phyloP scores from a whole-genome alignment of 306 rosid species.

The Urtica urens region DNA sequence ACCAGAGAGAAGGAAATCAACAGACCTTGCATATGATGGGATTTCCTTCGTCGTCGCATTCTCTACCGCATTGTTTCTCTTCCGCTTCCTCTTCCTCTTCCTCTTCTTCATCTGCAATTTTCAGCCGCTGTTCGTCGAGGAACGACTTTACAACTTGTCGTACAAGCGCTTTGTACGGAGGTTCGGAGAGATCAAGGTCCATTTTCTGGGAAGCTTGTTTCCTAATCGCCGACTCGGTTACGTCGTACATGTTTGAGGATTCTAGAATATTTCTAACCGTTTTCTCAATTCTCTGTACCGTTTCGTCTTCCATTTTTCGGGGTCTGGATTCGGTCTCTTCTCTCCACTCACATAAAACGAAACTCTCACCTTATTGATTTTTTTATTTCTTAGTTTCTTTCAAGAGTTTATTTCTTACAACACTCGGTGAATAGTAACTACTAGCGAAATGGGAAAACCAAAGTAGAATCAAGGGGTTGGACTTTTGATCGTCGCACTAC shows the following conservation, averaged over 20 bases:
- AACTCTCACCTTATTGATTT: too few relatives aligned
- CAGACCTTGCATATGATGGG: slow-evolving; percentile 70
- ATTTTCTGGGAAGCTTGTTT: slow-evolving; percentile 56
- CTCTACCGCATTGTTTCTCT: slow-evolving; percentile 15
- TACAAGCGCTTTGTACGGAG: slow-evolving; percentile 52
- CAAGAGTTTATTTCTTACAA: too few relatives aligned
- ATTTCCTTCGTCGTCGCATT: slow-evolving; percentile 64
- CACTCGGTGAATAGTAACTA: too few relatives aligned
- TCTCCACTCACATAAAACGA: too few relatives aligned
- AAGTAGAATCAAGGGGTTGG: too few relatives aligned
- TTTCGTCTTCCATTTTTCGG: slow-evolving; percentile 45
- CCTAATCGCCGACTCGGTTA: slow-evolving; percentile 71
- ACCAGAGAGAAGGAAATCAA: slow-evolving; percentile 1
- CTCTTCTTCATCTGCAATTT: slow-evolving; percentile 1
- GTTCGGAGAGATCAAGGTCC: slow-evolving; percentile 48
- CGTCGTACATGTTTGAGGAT: slow-evolving; percentile 63
- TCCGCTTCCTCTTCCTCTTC: slow-evolving; percentile 4
- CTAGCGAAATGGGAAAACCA: too few relatives aligned
- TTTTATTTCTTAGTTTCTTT: too few relatives aligned
- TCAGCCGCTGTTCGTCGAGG: slow-evolving; percentile 34
- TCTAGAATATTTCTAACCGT: slow-evolving; percentile 50
- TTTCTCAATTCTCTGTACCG: slow-evolving; percentile 38
- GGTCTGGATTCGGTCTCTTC: background rate
- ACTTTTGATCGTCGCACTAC: too few relatives aligned
- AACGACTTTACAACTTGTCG: slow-evolving; percentile 52